Percentiles rank a stretch among this genome's conserved stretches.
Conservation (phyloP, 139 green algal genomes). For the Mychonastes homosphaera region DNA sequence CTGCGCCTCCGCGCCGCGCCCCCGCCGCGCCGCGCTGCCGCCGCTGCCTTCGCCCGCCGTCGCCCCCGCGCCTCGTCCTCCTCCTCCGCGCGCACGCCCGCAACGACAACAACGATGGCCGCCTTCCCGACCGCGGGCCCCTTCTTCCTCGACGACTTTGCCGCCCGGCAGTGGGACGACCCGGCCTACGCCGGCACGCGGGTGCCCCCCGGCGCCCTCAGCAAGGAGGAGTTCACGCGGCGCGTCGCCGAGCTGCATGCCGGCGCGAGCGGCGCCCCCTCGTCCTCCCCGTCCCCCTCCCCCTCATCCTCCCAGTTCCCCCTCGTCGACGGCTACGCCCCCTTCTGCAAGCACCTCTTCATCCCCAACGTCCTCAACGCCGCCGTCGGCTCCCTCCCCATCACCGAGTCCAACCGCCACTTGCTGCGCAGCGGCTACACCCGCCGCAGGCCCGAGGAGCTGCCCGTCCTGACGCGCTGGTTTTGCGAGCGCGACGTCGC, state of each 20-base stretch:
- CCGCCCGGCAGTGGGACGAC: slow-evolving; percentile 73
- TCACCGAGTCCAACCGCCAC: slow-evolving; percentile 64
- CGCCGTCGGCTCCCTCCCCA: slow-evolving; percentile 38
- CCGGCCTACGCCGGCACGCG: slow-evolving; percentile 49
- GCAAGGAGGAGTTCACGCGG: slow-evolving; percentile 30
- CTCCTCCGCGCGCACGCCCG: not conserved
- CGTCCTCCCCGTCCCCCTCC: not conserved
- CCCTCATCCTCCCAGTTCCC: not conserved
- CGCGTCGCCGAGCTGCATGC: slow-evolving; percentile 30
- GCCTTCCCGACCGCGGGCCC: slow-evolving; percentile 12
- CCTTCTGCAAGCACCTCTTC: slow-evolving; percentile 95
- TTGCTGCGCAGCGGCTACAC: slow-evolving; percentile 67
- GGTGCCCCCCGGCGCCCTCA: slow-evolving; percentile 27
- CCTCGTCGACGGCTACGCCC: slow-evolving; percentile 74
- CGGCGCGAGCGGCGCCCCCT: not conserved
- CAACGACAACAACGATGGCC: too few species aligned
- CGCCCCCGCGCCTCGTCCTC: not conserved
- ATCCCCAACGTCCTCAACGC: slow-evolving; percentile 53
- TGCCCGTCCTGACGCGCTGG: slow-evolving; percentile 78
- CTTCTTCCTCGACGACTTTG: slow-evolving; percentile 83
- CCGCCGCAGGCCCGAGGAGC: slow-evolving; percentile 61
- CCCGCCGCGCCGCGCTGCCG: too few species aligned
- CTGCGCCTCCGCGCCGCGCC: slow-evolving; percentile 1
- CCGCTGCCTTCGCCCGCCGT: not conserved
- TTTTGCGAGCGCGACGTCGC: slow-evolving; percentile 50